Evolutionary conservation across 345 rosid genomes (phyloP), one percentile per base, ranked within the genome.

Genomic region (Eucalyptus regnans): DNA sequence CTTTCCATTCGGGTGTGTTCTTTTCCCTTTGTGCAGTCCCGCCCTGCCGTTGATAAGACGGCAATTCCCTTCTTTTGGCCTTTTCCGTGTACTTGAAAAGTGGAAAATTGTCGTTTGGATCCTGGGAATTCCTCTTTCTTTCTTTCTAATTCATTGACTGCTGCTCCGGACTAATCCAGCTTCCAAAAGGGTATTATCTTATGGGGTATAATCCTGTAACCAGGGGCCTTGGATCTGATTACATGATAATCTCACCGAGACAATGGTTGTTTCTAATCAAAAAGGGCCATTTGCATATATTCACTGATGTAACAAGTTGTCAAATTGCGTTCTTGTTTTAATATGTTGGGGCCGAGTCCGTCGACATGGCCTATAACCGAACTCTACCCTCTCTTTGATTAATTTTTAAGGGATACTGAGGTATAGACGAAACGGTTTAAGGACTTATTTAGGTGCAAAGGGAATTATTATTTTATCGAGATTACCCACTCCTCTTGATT

Each of bases 361-460:
- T 1, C 0, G 0, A 52, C 4, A 7, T 17, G 4, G 2, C 56
- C 4, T 1, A 18, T 52, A 10, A 52, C 25, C 58, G 9, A 52
- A 20, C 5, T 52, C 4, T 3, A 52, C 1, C 10, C 58, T 52
- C 25, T 52, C 25, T 52, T 52, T 3, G 58, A 7, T 52, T 20
- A 20, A 52, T 52, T 20, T 52, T 52, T 20, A 18, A 10, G 25
- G 10, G 10, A 52, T 7, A 52, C 23, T 0, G 0, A 52, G 25
- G 25, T 52, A 20, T 8, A 52, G 10, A 52, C 0, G 5, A 52
- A 52, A 25, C 4, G 2, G 2, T 52, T 52, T 52, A 52, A 52
- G 25, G 25, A 52, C 25, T 52, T 52, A 52, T 0, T 52, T 52
- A 52, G 25, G 5, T 52, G 23, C 25, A 8, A 52, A 52, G 58